Evolutionary conservation across 2,329 filamentous ascomycete genomes (phyloP), one percentile per base, ranked within the genome.

Genomic region (Claviceps sp.): DNA sequence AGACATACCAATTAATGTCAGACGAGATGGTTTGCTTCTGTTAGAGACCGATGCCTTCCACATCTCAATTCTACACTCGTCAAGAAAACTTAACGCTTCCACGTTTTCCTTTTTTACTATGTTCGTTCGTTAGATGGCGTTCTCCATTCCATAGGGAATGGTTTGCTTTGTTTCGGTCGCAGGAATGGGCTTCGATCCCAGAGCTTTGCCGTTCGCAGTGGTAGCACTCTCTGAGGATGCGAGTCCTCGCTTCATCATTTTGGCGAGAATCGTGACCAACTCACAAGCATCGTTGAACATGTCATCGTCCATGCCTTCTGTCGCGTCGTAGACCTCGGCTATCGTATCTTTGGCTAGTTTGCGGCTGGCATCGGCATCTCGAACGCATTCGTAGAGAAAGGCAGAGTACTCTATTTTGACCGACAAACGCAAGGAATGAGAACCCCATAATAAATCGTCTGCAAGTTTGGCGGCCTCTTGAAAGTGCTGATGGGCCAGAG

Each of bases 201-300:
- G 59, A n/a, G 59, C 64, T 52, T 66, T 71, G 48, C 60, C 64
- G 49, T 60, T 65, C 42, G 53, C 60, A 16, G 57, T 36, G 4
- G 66, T 37, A 4, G 66, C 65, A 26, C 66, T 66, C 54, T 59
- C 67, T 2, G 69, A 65, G 2, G 69, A 65, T 5, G 67, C 70
- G 3, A 81, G 64, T 1, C 85, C 85, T 48, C 89, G 79, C 68
- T 86, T 90, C 77, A 90, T 88, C 83, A 96, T 93, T 62, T 84
- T 87, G 6, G 88, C 89, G 1, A 97, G 68, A 0, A 93, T 83
- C 1, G 86, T 85, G 8, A 97, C 90, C 13, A 96, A 76, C 61
- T 91, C 86, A 53, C 89, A 89, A 0, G 90, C 89, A 65, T 97
- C 93, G 57, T 86, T 81, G 64, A 96, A 98, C 73, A 93, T 94